Conservation (phyloP, 2,329 filamentous ascomycete genomes). For the Sphaerulina musiva region DNA sequence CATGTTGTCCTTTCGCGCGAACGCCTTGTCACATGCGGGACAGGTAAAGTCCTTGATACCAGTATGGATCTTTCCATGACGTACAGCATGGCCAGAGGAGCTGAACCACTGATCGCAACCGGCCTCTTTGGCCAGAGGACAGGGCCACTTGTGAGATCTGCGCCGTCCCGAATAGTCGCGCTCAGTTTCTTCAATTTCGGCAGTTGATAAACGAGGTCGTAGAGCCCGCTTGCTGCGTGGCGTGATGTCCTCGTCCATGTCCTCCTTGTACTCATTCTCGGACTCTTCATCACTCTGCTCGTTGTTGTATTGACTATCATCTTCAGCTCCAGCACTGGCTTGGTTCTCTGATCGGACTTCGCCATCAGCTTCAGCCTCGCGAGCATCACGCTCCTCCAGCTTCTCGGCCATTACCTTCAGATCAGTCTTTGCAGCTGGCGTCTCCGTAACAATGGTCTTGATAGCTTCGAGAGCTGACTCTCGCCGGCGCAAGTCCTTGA, state of each 20-base stretch:
- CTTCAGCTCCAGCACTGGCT: background rate
- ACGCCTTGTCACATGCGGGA: conserved; percentile 10
- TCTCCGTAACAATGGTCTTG: conserved; percentile 8
- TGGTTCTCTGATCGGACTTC: background rate
- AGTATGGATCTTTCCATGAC: conserved; percentile 10
- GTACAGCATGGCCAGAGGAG: conserved; percentile 7
- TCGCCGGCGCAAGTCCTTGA: conserved; percentile 4
- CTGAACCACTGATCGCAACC: conserved; percentile 11
- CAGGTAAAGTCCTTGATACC: conserved; percentile 9
- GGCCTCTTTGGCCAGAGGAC: conserved; percentile 10
- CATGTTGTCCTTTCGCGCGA: conserved; percentile 15
- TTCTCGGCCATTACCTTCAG: conserved; percentile 3
- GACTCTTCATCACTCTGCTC: background rate
- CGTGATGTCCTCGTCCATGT: background rate
- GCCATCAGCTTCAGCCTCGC: conserved; percentile 4
- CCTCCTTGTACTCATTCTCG: background rate
- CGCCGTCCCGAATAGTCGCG: background rate
- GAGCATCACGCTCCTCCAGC: conserved; percentile 5
- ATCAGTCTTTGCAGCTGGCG: conserved; percentile 8
- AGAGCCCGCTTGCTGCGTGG: background rate
- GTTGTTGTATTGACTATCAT: background rate
- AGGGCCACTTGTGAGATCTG: conserved; percentile 6
- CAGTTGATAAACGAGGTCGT: conserved; percentile 6
- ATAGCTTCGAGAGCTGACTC: conserved; percentile 12
- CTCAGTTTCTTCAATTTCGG: background rate